A percentile compares a stretch with the other conserved stretches of the same genome.
phyloP scores from a whole-genome alignment of 73 alveolate genomes.

The Durusdinium trenchii region DNA sequence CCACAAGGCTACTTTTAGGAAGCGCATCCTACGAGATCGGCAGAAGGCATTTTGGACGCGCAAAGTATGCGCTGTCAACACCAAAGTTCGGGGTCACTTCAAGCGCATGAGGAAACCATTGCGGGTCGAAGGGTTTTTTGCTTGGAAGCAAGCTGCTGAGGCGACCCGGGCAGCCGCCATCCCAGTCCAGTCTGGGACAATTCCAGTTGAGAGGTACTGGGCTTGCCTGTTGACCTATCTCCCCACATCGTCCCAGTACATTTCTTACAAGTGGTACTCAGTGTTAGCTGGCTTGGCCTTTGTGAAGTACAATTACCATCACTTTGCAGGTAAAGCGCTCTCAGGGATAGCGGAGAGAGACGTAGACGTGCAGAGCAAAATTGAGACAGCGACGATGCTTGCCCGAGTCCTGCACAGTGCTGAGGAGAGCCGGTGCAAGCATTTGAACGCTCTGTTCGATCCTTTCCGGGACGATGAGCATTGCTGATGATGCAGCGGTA shows the following conservation, averaged over 20 bases:
- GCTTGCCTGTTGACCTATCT: background rate
- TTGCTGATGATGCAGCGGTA: too few relatives aligned
- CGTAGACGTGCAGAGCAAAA: too few relatives aligned
- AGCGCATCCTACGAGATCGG: background rate
- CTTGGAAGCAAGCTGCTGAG: background rate
- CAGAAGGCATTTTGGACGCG: background rate
- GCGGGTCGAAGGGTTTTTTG: background rate
- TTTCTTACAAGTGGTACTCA: background rate
- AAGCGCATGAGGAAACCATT: background rate
- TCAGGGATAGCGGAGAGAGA: background rate
- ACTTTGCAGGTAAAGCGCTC: background rate
- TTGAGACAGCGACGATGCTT: too few relatives aligned
- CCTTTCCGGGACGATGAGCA: constrained; percentile 45
- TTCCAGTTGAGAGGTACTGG: background rate
- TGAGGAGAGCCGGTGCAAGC: background rate
- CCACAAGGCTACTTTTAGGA: background rate
- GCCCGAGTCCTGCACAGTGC: too few relatives aligned
- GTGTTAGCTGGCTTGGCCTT: background rate
- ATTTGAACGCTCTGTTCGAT: background rate
- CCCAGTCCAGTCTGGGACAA: background rate
- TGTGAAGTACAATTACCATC: background rate
- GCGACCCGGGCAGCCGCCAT: background rate
- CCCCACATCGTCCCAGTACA: background rate
- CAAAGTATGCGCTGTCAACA: background rate
- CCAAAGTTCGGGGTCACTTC: constrained; percentile 1